phyloP scores from a whole-genome alignment of 2,329 filamentous ascomycete species.

The Pyricularia pennisetigena region DNA sequence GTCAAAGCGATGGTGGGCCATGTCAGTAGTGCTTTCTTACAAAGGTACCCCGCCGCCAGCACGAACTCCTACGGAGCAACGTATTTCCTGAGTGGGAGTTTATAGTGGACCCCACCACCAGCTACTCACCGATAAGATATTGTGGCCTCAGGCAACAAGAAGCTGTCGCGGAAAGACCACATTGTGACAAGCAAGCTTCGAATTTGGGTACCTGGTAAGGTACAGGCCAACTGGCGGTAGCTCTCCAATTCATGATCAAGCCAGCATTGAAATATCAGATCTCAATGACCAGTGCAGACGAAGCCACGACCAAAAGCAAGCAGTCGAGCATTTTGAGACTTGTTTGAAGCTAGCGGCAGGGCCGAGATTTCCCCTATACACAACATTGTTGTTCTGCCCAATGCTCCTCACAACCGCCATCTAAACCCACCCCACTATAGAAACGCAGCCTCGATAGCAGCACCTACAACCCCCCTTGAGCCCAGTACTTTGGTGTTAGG shows the following conservation, averaged over 20 bases:
- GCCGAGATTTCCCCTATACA: not conserved
- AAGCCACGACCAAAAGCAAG: not conserved
- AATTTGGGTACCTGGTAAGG: not conserved
- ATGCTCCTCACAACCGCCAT: not conserved
- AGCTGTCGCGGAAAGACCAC: slow-evolving; percentile 5
- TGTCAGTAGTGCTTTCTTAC: not conserved
- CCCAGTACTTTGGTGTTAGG: not conserved
- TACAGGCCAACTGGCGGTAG: slow-evolving; percentile 6
- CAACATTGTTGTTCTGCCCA: not conserved
- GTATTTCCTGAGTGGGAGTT: not conserved
- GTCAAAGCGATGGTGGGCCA: too few species aligned
- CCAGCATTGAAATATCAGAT: not conserved
- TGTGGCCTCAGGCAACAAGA: slow-evolving; percentile 4
- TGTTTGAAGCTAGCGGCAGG: not conserved
- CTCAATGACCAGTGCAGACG: not conserved
- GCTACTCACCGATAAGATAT: too few species aligned
- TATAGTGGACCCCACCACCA: not conserved
- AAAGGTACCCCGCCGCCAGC: not conserved
- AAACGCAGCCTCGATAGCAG: not conserved
- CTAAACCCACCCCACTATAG: slow-evolving; percentile 2
- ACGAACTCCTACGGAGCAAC: not conserved
- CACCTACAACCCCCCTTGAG: not conserved
- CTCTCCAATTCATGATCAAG: slow-evolving; percentile 8
- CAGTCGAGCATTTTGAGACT: not conserved
- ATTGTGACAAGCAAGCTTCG: slow-evolving; percentile 6